Evolutionary conservation across 179 eudicot species (phyloP).

Genomic region (Beta lomatogona): DNA sequence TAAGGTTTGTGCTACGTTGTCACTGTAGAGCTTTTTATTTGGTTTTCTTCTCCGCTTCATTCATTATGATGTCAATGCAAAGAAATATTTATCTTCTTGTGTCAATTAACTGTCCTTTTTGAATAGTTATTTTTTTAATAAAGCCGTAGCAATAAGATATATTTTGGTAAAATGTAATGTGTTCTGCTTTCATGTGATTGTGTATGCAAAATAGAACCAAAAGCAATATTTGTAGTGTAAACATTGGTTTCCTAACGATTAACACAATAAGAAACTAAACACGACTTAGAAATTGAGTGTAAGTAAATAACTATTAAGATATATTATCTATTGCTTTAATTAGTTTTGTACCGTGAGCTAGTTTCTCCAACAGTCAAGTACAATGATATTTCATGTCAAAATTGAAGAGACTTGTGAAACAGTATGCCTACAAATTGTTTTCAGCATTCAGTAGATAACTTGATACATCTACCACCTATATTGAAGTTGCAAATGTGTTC

Average conservation of each 20-base stretch:
- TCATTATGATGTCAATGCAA: neutral
- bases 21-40: neutral
- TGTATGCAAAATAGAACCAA: no score
- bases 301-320: no score
- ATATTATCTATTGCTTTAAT: no score
- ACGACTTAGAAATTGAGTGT: no score
- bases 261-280: no score
- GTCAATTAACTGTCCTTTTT: neutral
- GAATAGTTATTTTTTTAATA: no score
- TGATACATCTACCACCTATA: neutral
- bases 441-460: neutral
- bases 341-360: no score
- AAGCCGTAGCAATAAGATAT: no score
- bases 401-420: neutral
- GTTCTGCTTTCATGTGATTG: no score
- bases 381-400: neutral
- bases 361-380: neutral
- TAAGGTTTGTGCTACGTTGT: conserved; percentile 56
- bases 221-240: no score
- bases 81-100: neutral
- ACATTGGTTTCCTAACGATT: no score
- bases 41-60: neutral
- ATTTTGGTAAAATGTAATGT: no score
- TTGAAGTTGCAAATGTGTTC: neutral
- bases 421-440: neutral